phyloP scores from a whole-genome alignment of 768 basidiomycete genomes.

The Boletus rex-veris region DNA sequence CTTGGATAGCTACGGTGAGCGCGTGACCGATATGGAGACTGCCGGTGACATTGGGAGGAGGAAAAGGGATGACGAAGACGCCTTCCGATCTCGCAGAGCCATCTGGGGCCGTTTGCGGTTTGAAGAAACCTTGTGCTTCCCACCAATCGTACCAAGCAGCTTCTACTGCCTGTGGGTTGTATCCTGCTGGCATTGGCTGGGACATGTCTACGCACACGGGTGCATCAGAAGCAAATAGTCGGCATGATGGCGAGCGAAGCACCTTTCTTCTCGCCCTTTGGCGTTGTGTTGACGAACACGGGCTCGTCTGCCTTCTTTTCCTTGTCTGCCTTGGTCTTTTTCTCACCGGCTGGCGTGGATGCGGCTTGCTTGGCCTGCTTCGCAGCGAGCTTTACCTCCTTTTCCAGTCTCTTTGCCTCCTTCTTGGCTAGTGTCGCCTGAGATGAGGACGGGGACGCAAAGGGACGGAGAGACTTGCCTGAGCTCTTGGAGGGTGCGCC shows the following conservation, averaged over 20 bases:
- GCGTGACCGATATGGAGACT: constrained; percentile 94
- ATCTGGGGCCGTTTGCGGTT: constrained; percentile 59
- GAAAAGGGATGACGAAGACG: constrained; percentile 80
- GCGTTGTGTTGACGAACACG: constrained; percentile 85
- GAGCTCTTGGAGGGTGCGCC: constrained; percentile 37
- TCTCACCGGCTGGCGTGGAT: constrained; percentile 45
- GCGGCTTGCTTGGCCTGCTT: constrained; percentile 47
- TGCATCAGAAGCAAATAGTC: background rate
- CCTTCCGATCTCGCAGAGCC: constrained; percentile 61
- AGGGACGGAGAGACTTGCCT: constrained; percentile 25
- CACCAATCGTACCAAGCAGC: constrained; percentile 99
- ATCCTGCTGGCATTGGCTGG: constrained; percentile 84
- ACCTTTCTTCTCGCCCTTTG: constrained; percentile 94
- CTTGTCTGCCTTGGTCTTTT: constrained; percentile 75
- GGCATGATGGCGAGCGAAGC: constrained; percentile 1
- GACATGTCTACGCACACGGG: constrained; percentile 59
- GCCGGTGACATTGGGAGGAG: constrained; percentile 97
- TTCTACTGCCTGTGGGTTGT: constrained; percentile 94
- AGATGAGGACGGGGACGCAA: background rate
- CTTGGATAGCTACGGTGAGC: constrained; percentile 88
- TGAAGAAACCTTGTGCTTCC: constrained; percentile 87
- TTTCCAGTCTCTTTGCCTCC: constrained; percentile 78
- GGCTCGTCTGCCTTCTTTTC: constrained; percentile 66
- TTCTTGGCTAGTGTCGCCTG: constrained; percentile 59
- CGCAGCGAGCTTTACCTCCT: constrained; percentile 73